A percentile compares a stretch with the other conserved stretches of the same genome.
Conservation (phyloP, 176 grass and related monocot species). For the Musa beccarii region DNA sequence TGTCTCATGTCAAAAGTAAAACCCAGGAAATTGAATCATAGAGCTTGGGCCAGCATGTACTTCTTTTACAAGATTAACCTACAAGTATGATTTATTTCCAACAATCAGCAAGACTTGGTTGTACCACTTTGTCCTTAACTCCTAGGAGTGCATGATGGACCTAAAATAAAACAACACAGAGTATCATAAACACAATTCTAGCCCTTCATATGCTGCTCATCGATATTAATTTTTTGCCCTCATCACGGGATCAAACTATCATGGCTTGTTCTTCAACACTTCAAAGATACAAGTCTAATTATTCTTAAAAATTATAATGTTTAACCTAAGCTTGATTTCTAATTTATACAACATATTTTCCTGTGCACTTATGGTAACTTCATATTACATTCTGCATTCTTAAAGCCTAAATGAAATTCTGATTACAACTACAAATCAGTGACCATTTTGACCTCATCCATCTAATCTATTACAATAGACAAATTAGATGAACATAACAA, state of each 20-base stretch:
- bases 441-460: background rate
- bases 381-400: background rate
- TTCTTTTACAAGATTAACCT: too few relatives aligned
- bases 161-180: background rate
- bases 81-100: too few relatives aligned
- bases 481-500: background rate
- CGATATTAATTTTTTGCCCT: background rate
- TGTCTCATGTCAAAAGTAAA: too few relatives aligned
- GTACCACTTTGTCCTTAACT: background rate
- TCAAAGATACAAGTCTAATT: background rate
- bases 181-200: background rate
- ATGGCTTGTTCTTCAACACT: background rate
- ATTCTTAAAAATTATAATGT: background rate
- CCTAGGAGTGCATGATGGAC: background rate
- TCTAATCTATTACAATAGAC: background rate
- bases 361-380: background rate
- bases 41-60: too few relatives aligned
- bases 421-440: background rate
- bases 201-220: background rate
- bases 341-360: background rate
- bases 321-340: background rate
- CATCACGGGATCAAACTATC: background rate
- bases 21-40: too few relatives aligned
- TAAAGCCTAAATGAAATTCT: too few relatives aligned
- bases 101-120: too few relatives aligned